Evolutionary conservation across 768 basidiomycete genomes (phyloP).

Genomic region (Leccinum disarticulatum): DNA sequence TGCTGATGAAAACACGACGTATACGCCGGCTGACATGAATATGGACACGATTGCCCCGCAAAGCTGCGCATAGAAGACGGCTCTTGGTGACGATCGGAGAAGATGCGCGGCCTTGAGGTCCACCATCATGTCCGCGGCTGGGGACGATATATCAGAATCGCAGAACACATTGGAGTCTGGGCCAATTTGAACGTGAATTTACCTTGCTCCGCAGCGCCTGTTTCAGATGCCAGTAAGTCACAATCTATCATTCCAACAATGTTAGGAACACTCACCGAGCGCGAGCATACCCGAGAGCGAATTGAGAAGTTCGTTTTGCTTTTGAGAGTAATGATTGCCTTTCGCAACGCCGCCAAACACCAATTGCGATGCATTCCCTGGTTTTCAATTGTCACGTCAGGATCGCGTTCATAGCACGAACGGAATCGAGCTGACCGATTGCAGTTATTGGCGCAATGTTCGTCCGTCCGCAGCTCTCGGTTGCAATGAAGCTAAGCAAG

Average conservation of each 20-base stretch:
- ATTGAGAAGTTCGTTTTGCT: not conserved
- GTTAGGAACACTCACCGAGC: not conserved
- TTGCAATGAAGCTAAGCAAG: not conserved
- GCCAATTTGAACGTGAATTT: not conserved
- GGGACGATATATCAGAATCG: not conserved
- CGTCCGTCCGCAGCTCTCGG: not conserved
- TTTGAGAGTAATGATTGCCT: not conserved
- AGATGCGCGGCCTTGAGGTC: slow-evolving; percentile 1
- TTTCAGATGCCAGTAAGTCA: not conserved
- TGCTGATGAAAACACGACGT: slow-evolving; percentile 3
- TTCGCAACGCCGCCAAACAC: not conserved
- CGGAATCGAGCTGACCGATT: not conserved
- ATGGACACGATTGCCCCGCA: slow-evolving; percentile 3
- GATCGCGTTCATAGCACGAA: not conserved
- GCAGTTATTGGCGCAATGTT: not conserved
- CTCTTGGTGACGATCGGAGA: slow-evolving; percentile 1
- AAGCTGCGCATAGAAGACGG: not conserved
- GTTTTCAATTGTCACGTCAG: not conserved
- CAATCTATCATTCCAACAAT: not conserved
- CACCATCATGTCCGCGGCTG: slow-evolving; percentile 1
- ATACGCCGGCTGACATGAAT: slow-evolving; percentile 2
- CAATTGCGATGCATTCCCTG: not conserved
- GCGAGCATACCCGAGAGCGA: not conserved
- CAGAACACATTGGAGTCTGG: not conserved
- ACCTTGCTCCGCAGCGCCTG: slow-evolving; percentile 4